These are phyloP conservation scores for Podospora australis DNA, from an alignment of 495 filamentous ascomycete species.

Conservation along the genomic window DNA sequence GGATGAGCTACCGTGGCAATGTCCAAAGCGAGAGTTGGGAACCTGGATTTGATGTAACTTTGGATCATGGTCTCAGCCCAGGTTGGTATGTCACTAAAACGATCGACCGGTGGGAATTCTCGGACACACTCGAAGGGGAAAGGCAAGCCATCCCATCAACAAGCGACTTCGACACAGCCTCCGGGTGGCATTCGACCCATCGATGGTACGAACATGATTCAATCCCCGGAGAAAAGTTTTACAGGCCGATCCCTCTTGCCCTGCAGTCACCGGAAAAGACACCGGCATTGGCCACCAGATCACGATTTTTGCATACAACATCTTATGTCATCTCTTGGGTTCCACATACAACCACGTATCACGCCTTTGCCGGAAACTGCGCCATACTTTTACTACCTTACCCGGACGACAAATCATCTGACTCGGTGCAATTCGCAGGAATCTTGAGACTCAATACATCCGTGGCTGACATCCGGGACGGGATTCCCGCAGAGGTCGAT, in stretches of 20 bases:
- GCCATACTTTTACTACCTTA: conserved; percentile 3
- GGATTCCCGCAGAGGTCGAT: background rate
- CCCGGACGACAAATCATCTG: too few relatives aligned
- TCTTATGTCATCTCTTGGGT: background rate
- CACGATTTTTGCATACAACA: conserved; percentile 11
- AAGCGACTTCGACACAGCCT: too few relatives aligned
- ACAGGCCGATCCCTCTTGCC: conserved; percentile 14
- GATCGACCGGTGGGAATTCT: too few relatives aligned
- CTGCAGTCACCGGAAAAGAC: too few relatives aligned
- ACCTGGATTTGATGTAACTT: too few relatives aligned
- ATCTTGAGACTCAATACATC: conserved; percentile 9
- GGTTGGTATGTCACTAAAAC: too few relatives aligned
- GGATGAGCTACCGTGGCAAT: conserved; percentile 16
- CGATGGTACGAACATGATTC: too few relatives aligned
- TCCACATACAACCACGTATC: background rate
- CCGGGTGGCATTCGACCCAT: too few relatives aligned
- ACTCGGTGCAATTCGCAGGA: conserved; percentile 1
- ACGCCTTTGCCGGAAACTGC: conserved; percentile 5
- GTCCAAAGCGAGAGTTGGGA: conserved; percentile 14
- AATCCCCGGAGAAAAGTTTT: background rate
- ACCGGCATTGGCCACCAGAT: too few relatives aligned
- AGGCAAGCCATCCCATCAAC: too few relatives aligned
- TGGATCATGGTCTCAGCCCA: too few relatives aligned
- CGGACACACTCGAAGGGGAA: too few relatives aligned
- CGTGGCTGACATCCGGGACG: background rate